phyloP scores from a whole-genome alignment of 2,329 filamentous ascomycete genomes.

The Phialophora macrospora region DNA sequence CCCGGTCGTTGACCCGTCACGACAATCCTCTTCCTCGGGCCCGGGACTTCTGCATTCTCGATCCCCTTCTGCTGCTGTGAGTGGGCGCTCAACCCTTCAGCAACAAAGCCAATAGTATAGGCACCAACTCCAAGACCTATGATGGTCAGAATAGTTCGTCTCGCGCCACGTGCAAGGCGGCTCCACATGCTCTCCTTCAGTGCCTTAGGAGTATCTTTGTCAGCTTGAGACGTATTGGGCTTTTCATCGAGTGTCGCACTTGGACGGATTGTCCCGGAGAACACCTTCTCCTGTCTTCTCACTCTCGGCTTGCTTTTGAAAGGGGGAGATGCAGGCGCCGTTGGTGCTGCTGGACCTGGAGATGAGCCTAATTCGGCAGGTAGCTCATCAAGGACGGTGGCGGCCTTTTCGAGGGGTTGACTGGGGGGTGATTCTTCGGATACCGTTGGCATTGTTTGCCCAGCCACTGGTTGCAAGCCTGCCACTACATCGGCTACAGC shows the following conservation, averaged over 20 bases:
- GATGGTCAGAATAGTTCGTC: conserved; percentile 25
- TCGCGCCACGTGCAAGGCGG: conserved; percentile 25
- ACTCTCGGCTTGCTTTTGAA: conserved; percentile 19
- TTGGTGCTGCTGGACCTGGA: conserved; percentile 35
- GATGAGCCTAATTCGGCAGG: conserved; percentile 26
- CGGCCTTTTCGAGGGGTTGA: conserved; percentile 19
- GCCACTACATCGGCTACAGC: background rate
- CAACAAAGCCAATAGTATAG: conserved; percentile 36
- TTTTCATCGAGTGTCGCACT: conserved; percentile 11
- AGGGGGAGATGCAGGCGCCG: conserved; percentile 26
- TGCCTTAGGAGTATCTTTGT: background rate
- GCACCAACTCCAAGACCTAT: conserved; percentile 29
- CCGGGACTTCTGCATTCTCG: conserved; percentile 22
- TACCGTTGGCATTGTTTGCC: background rate
- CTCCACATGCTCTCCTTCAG: conserved; percentile 17
- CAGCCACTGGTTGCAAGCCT: background rate
- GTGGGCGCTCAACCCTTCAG: conserved; percentile 36
- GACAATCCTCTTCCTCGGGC: conserved; percentile 38
- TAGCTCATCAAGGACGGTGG: conserved; percentile 36
- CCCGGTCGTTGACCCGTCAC: conserved; percentile 36
- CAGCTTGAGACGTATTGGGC: background rate
- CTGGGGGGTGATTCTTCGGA: background rate
- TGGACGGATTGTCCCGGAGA: conserved; percentile 35
- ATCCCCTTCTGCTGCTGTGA: conserved; percentile 33
- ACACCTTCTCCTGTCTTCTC: conserved; percentile 38